phyloP scores from a whole-genome alignment of 2,329 filamentous ascomycete genomes.

The Trichophyton equinum region DNA sequence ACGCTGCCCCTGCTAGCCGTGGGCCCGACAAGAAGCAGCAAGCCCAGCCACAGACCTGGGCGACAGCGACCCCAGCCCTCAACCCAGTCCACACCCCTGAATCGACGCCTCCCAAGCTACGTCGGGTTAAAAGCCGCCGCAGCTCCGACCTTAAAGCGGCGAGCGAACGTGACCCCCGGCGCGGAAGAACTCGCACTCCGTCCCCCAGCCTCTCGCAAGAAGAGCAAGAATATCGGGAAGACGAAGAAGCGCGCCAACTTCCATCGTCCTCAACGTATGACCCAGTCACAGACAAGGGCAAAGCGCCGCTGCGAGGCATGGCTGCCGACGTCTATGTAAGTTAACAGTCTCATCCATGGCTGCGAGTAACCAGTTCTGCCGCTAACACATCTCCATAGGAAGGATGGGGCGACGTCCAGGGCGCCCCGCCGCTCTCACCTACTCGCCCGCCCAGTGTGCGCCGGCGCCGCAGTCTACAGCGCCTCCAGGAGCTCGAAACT shows the following conservation, averaged over 20 bases:
- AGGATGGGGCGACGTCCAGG: conserved; percentile 76
- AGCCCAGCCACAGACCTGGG: background rate
- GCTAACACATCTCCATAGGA: conserved; percentile 45
- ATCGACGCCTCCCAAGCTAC: conserved; percentile 21
- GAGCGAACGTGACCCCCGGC: conserved; percentile 28
- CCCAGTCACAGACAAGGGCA: conserved; percentile 76
- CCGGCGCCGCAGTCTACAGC: conserved; percentile 93
- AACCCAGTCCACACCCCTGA: background rate
- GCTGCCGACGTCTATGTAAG: conserved; percentile 78
- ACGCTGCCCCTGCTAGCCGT: conserved; percentile 31
- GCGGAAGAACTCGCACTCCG: conserved; percentile 11
- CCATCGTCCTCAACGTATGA: conserved; percentile 35
- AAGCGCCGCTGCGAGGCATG: conserved; percentile 70
- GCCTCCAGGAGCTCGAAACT: conserved; percentile 73
- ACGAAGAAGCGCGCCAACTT: conserved; percentile 24
- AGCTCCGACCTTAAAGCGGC: conserved; percentile 67
- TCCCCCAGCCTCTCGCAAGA: conserved; percentile 11
- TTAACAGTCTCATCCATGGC: conserved; percentile 21
- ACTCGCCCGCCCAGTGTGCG: conserved; percentile 88
- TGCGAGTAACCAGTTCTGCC: background rate
- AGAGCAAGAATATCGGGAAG: conserved; percentile 16
- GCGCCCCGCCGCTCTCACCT: conserved; percentile 70
- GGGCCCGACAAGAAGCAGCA: background rate
- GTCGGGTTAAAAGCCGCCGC: conserved; percentile 52
- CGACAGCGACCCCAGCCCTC: background rate